A percentile compares a stretch with the other conserved stretches of the same genome.
phyloP scores from a whole-genome alignment of 441 rosid species.

The Euphorbia celastroides region DNA sequence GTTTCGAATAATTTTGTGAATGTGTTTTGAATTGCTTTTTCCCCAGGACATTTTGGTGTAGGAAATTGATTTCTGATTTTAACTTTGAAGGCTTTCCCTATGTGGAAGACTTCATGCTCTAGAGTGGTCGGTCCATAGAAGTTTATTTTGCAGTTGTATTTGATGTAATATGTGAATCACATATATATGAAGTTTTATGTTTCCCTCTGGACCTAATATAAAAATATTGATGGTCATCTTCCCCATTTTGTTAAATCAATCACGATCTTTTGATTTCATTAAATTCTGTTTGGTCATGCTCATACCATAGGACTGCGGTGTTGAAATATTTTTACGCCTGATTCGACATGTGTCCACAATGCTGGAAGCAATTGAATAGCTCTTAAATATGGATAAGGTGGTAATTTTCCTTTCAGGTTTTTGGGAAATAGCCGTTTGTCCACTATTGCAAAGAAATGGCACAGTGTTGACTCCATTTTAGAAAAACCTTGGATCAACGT shows the following conservation, averaged over 20 bases:
- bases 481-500: neutral
- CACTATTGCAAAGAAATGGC: neutral
- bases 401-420: neutral
- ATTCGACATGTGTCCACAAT: neutral
- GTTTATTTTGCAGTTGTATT: neutral
- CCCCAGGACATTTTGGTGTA: neutral
- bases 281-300: neutral
- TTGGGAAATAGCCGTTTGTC: neutral
- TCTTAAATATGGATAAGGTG: neutral
- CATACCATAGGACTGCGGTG: neutral
- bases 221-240: neutral
- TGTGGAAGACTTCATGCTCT: neutral
- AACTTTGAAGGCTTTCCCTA: neutral
- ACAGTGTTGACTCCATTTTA: neutral
- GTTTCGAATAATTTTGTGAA: constrained; percentile 7
- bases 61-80: neutral
- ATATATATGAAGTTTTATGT: neutral
- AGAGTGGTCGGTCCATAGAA: neutral
- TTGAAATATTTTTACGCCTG: neutral
- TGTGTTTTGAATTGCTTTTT: constrained; percentile 13
- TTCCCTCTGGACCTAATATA: neutral
- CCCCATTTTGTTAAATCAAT: neutral
- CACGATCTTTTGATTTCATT: neutral
- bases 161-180: neutral
- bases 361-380: neutral